Evolutionary conservation across 225 moss, liverwort and hornwort species (phyloP), one percentile per base, ranked within the genome.

Genomic region (Straminergon stramineum): DNA sequence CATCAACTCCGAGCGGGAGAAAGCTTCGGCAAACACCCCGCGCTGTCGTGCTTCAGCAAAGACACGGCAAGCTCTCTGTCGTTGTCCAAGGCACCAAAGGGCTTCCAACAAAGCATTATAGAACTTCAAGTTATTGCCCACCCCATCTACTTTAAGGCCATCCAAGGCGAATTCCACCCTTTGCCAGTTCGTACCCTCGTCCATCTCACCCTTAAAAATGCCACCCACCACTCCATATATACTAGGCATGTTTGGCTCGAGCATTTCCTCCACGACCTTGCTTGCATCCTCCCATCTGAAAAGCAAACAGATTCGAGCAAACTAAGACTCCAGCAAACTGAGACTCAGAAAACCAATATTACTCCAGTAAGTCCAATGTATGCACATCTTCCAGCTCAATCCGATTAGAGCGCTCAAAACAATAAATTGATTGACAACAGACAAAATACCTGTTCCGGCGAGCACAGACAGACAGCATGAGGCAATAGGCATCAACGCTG

Each of bases 61-160:
- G 32, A 97, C 93, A 77, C 91, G 92, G 79, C 93, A 95, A 79
- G 96, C 97, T 82, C 96, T 91, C 87, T 97, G 93, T 87, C 95
- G 96, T 94, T 99, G 98, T 66, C 96, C 96, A 84, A 97, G 96
- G 88, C 95, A 96, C 98, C 98, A 99, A n/a, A 99, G 92, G 13
- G 96, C 95, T 94, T 99, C 99, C 86, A 99, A 83, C 56, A 97
- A 92, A 51, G 95, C 95, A 87, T 96, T 99, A 81, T 96, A 99
- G 88, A 99, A 97, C 74, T 88, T 95, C 82, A 95, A 83, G 90
- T 99, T 99, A 65, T 95, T 97, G 64, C 97, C 96, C 37, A 99
- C 96, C 56, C 99, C 99, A 85, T 96, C 96, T 23, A 97, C 94
- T 93, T 97, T 99, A 19, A 99, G 93, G 86, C 94, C 94, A 87